Percentiles rank a stretch among this genome's conserved stretches.
Conservation (phyloP, 768 basidiomycete genomes). For the Chiua virens region DNA sequence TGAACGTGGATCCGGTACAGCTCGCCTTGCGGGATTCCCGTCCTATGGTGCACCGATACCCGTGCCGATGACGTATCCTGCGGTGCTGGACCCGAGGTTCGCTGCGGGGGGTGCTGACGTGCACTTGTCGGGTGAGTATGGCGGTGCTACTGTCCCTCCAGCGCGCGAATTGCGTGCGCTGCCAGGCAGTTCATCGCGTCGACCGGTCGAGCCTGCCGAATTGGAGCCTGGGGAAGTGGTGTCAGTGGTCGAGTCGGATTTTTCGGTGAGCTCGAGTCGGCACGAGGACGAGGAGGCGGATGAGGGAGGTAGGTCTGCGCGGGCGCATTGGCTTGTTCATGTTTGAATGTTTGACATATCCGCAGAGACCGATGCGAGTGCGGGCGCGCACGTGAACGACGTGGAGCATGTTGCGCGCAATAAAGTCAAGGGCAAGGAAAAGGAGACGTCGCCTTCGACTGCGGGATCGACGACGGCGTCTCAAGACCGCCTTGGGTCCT, state of each 20-base stretch:
- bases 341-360: background rate
- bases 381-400: background rate
- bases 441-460: conserved; percentile 3
- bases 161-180: background rate
- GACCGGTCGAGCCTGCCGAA: conserved; percentile 4
- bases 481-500: background rate
- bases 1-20: conserved; percentile 20
- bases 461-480: background rate
- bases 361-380: background rate
- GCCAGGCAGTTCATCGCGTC: background rate
- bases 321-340: background rate
- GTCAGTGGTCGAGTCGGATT: conserved; percentile 24
- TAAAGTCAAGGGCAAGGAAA: conserved; percentile 15
- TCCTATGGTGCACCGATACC: background rate
- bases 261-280: conserved; percentile 23
- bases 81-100: conserved; percentile 12
- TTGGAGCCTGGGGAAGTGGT: conserved; percentile 28
- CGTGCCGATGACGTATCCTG: conserved; percentile 12
- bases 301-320: conserved; percentile 7
- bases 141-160: background rate
- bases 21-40: conserved; percentile 3
- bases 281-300: conserved; percentile 14
- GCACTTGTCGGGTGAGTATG: too few relatives aligned
- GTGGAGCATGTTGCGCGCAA: background rate
- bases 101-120: background rate